A percentile compares a stretch with the other conserved stretches of the same genome.
Conservation (phyloP, 1,284 basidiomycete species). For the Austroboletus sp. region DNA sequence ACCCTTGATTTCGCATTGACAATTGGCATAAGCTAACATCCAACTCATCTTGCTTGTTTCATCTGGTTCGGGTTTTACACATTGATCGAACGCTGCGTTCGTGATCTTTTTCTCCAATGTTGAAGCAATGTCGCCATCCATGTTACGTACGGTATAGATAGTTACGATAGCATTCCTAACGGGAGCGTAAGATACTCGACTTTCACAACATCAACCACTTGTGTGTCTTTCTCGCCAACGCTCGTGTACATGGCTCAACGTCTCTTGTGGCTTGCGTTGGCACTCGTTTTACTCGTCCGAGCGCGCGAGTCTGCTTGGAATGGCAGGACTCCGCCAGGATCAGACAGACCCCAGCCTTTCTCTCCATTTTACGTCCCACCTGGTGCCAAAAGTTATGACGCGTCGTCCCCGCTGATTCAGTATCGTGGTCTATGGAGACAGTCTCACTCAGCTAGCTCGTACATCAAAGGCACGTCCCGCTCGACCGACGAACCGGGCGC, state of each 20-base stretch:
- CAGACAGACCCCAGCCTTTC: constrained; percentile 44
- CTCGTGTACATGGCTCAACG: not conserved
- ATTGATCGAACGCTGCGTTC: constrained; percentile 29
- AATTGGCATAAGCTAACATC: constrained; percentile 29
- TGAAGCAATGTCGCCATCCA: constrained; percentile 25
- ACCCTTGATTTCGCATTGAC: constrained; percentile 26
- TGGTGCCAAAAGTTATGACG: constrained; percentile 65
- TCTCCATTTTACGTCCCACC: constrained; percentile 64
- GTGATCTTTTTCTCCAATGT: constrained; percentile 16
- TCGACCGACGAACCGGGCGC: constrained; percentile 47
- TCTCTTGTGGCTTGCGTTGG: constrained; percentile 9
- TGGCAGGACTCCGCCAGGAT: constrained; percentile 49
- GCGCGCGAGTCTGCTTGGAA: constrained; percentile 55
- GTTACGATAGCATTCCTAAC: constrained; percentile 32
- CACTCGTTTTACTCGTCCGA: constrained; percentile 5
- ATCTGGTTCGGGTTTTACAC: constrained; percentile 22
- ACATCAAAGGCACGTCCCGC: constrained; percentile 46
- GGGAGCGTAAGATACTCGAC: constrained; percentile 13
- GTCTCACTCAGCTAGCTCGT: constrained; percentile 44
- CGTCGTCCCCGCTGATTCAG: constrained; percentile 53
- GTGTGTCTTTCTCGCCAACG: not conserved
- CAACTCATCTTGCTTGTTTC: constrained; percentile 25
- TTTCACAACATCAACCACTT: constrained; percentile 10
- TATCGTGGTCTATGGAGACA: constrained; percentile 57
- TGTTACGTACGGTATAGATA: constrained; percentile 34